Base-by-base conservation (phyloP, 2,329 filamentous ascomycete genomes). In the Aschersonia sp. region DNA sequence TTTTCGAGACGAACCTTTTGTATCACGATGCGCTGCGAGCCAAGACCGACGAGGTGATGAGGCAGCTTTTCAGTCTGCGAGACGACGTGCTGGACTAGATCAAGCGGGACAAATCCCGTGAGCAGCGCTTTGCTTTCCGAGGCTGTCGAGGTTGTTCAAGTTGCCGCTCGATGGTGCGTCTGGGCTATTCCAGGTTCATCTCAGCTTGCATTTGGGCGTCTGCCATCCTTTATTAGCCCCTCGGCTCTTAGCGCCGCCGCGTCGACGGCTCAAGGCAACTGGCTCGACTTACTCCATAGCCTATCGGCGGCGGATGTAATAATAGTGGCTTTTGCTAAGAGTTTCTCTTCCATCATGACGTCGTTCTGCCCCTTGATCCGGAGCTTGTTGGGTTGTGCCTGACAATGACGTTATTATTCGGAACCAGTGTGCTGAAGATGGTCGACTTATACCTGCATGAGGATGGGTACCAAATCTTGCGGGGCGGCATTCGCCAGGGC, bases 1-100 rank as follows among this genome's bases (percentile, higher is more conserved):
- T 86, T 41, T 92, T 83, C 56, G 78, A 92, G 58, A 95, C 87
- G 40, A 95, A 95, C 61, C 72, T 74, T 30, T 77, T 94, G 73
- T 92, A 92, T 59, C 90, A 97, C 63, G 83, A 92, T 58, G 90
- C 84, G 0, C 62, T 95, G 42, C 73, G 86, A 50, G 73, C 74
- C 46, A 84, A 79, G 64, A 71, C 81, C 5, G 83, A 87, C 31
- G 85, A 94, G 54, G 77, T 95, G 14, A 68, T 95, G 56, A 77
- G 76, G 55, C 76, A 83, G 56, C 68, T 95, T 4, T 92, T 94
- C 60, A 77, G 73, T 46, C 62, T 95, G 59, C 76, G 87, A 53
- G 87, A 95, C 50, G 76, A 81, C 54, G 67, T 68, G 3, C 69
- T 81, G 37, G 76, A 82, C 55, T 82, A 59, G 56, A 39, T 9